These are phyloP conservation scores for Ophiocordyceps sinensis DNA, from an alignment of 2,329 filamentous ascomycete genomes.

Conservation along the genomic window DNA sequence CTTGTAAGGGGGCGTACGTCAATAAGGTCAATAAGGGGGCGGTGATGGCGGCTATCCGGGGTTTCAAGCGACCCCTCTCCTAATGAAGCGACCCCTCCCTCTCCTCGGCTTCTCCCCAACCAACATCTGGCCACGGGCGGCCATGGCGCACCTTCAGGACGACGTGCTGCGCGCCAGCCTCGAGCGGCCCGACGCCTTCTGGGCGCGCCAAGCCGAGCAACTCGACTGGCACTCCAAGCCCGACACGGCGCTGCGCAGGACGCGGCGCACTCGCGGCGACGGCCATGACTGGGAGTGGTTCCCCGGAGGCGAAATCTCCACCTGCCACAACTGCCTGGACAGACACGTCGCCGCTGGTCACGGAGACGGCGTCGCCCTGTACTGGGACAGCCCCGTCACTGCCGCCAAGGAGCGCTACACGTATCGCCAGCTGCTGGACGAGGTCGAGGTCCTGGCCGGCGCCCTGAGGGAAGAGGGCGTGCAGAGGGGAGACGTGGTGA, in stretches of 20 bases:
- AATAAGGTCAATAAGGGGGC: too few relatives aligned
- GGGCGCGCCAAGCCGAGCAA: conserved; percentile 57
- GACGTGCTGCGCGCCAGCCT: conserved; percentile 43
- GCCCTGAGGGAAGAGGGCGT: conserved; percentile 74
- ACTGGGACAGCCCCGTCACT: conserved; percentile 81
- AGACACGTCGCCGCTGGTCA: conserved; percentile 72
- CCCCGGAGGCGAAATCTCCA: conserved; percentile 74
- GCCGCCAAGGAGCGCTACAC: conserved; percentile 56
- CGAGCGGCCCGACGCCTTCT: conserved; percentile 56
- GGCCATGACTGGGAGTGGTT: conserved; percentile 76
- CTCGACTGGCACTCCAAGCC: conserved; percentile 74
- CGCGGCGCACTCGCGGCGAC: conserved; percentile 50
- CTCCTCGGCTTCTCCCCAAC: too few relatives aligned
- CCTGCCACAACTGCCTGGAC: conserved; percentile 84
- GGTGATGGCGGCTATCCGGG: too few relatives aligned
- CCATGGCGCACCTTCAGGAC: conserved; percentile 27
- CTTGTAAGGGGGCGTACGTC: too few relatives aligned
- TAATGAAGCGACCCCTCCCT: too few relatives aligned
- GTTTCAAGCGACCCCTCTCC: too few relatives aligned
- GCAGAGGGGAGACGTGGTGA: conserved; percentile 67
- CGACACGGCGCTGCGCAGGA: conserved; percentile 40
- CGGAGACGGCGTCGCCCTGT: conserved; percentile 60
- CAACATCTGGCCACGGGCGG: too few relatives aligned
- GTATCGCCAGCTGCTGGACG: conserved; percentile 60
- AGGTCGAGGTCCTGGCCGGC: conserved; percentile 71